Evolutionary conservation across 1,284 basidiomycete genomes (phyloP).

Genomic region (Ganoderma leucocontextum): DNA sequence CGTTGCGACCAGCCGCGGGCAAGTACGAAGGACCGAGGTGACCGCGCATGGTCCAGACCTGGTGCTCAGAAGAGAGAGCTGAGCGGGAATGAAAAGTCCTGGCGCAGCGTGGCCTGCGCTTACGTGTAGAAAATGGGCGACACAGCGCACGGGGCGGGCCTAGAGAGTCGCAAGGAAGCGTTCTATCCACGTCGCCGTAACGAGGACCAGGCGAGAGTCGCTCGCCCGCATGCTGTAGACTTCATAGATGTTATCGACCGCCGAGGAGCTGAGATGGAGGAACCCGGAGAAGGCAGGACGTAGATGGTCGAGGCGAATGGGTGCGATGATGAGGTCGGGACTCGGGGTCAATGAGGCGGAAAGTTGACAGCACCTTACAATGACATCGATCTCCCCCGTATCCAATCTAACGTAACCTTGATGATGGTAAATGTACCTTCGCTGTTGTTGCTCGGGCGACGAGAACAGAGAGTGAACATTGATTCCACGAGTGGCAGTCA

Average conservation of each 20-base stretch:
- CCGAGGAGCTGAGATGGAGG: not conserved
- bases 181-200: not conserved
- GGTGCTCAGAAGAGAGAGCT: not conserved
- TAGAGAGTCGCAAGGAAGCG: not conserved
- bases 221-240: not conserved
- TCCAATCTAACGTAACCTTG: not conserved
- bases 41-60: not conserved
- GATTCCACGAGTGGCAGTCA: not conserved
- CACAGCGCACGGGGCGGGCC: not conserved
- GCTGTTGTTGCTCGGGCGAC: not conserved
- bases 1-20: not conserved
- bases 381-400: no score
- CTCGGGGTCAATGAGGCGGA: not conserved
- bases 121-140: conserved; percentile 2
- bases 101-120: not conserved
- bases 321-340: no score
- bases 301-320: not conserved
- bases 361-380: not conserved
- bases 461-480: not conserved
- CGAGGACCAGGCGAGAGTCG: not conserved
- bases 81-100: conserved; percentile 3
- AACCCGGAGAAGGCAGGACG: not conserved
- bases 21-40: not conserved
- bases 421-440: not conserved
- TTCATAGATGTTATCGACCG: conserved; percentile 8